Base-by-base conservation (phyloP, 148 eudicot genomes). In the Persicaria maculosa region DNA sequence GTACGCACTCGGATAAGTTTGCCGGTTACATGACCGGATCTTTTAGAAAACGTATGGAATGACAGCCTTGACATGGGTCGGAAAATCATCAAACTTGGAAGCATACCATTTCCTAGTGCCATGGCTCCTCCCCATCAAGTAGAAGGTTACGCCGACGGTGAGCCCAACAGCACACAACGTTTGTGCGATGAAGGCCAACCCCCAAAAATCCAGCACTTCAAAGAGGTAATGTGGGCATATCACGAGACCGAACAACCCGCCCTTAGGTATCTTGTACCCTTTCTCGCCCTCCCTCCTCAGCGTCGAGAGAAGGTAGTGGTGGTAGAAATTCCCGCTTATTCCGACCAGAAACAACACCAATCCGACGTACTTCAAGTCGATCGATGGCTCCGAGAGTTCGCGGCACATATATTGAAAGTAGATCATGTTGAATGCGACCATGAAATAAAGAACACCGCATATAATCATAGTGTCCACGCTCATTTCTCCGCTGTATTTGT, bases 71-170 rank as follows among this genome's bases (percentile, higher is more conserved):
- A 78, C 79, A 82, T 85, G 70, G 40, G 69, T 70, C 6, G 88
- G 89, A 44, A 90, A 90, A 62, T 86, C 84, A 74, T 86, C 96
- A 74, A 90, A 88, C 72, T 90, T 90, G 48, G 89, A 83, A 71
- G 74, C 11, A 79, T 90, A 88, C 96, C 96, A 90, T 47, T 81
- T 74, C 73, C 88, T 82, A 31, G 92, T 88, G 52, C 83, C 92
- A 55, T 78, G 77, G 76, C 96, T 90, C 79, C 96, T 79, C 12
- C 92, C 96, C 69, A 80, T 47, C 86, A 87, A 73, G 75, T 87
- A 87, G 47, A 77, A 47, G 5, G 78, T 47, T 0, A 83, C 74
- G 20, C 88, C 88, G 6, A 77, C 31, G 6, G 84, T 76, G 67
- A 74, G 82, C 15, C 80, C 67, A 1, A 89, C 67, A 4, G 87